A percentile compares a stretch with the other conserved stretches of the same genome.
These are phyloP conservation scores for Inga laurina DNA, from an alignment of 306 rosid species.

Conservation along the genomic window DNA sequence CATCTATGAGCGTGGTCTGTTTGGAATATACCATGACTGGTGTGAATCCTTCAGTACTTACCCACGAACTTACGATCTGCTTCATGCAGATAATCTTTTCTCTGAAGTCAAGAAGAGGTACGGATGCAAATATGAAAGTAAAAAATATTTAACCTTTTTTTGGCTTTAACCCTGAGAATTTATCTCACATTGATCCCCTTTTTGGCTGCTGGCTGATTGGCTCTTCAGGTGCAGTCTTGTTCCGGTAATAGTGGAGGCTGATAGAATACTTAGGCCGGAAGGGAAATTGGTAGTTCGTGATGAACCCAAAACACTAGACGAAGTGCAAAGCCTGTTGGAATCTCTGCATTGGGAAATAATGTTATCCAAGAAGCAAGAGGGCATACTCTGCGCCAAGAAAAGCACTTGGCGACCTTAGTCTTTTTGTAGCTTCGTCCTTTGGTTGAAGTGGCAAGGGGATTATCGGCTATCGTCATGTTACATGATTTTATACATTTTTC, in stretches of 20 bases:
- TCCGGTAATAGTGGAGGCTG: slow-evolving; percentile 72
- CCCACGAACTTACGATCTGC: slow-evolving; percentile 80
- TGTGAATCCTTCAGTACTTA: slow-evolving; percentile 88
- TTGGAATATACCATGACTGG: slow-evolving; percentile 92
- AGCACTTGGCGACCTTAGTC: slow-evolving; percentile 68
- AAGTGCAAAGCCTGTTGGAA: slow-evolving; percentile 66
- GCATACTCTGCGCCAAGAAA: slow-evolving; percentile 73
- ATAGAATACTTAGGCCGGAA: slow-evolving; percentile 76
- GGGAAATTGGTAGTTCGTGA: slow-evolving; percentile 76
- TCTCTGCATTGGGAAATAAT: slow-evolving; percentile 81
- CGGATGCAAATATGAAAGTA: background rate
- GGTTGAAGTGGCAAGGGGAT: slow-evolving; percentile 5
- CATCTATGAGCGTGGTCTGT: slow-evolving; percentile 80
- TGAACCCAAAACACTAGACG: slow-evolving; percentile 53
- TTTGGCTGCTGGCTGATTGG: slow-evolving; percentile 11
- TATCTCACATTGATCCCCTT: background rate
- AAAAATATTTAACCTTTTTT: background rate
- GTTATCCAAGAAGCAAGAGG: slow-evolving; percentile 66
- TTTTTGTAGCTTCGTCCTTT: slow-evolving; percentile 36
- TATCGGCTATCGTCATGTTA: background rate
- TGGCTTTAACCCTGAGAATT: background rate
- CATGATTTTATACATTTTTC: slow-evolving; percentile 3
- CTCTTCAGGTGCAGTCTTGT: slow-evolving; percentile 68
- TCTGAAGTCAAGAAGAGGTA: slow-evolving; percentile 70
- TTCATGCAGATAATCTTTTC: slow-evolving; percentile 84